Evolutionary conservation across 2,329 filamentous ascomycete genomes (phyloP), one percentile per base, ranked within the genome.

Genomic region (Arthrobotrys conoides): DNA sequence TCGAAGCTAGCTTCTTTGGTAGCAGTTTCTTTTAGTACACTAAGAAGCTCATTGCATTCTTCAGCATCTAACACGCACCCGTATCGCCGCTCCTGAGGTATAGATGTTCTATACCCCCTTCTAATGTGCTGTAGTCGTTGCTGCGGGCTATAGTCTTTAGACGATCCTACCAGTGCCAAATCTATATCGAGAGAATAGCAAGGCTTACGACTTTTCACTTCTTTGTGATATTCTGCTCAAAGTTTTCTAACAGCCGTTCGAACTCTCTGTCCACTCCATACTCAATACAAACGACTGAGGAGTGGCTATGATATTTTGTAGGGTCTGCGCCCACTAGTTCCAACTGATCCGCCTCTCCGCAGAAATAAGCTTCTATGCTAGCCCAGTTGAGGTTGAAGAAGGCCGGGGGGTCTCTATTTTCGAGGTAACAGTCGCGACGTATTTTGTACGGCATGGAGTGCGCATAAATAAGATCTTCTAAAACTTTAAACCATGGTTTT

Each of bases 401-500:
- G 6, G 27, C 44, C 33, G 67, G 10, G 5, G 18, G 46, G 30
- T 67, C 61, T 30, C 70, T 38, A 14, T 66, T 61, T 63, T 73
- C 61, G 38, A 68, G 63, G 12, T 61, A 67, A 33, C 61, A 73
- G 27, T 73, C 70, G 36, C 51, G 70, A 8, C 70, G 70, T 24
- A 68, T 66, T 27, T 46, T 6, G 44, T 5, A 20, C 16, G 44
- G n/a, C 18, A 46, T 18, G 1, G 6, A 9, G 6, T 5, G 2
- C n/a, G 20, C 38, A n/a, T 16, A 16, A 16, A 12, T 16, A 16
- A 5, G 12, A 41, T 16, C 16, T 14, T 41, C 16, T 12, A 16
- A 4, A 36, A 36, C 9, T 3, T 3, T 30, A 30, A 30, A 8
- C 8, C 27, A 30, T 30, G 8, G 27, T 8, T 8, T 8, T 30